Evolutionary conservation across 2,329 filamentous ascomycete species (phyloP).

Genomic region (Lecanicillium sp.): DNA sequence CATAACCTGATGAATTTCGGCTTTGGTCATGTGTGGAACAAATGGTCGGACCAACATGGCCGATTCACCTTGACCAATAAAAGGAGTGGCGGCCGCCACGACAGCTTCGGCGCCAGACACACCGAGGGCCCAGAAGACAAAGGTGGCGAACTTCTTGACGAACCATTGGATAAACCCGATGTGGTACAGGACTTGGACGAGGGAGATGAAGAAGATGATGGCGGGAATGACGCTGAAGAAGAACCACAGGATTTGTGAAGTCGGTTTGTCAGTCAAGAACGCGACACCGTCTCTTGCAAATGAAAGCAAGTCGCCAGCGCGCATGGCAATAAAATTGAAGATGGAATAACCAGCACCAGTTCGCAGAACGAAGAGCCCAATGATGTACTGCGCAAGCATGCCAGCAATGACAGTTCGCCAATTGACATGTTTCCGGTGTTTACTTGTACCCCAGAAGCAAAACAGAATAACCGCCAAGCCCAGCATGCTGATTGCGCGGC

Average conservation of each 20-base stretch:
- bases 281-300: conserved; percentile 66
- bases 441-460: conserved; percentile 63
- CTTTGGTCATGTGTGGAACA: conserved; percentile 74
- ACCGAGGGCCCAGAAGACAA: conserved; percentile 85
- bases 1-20: conserved; percentile 90
- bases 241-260: conserved; percentile 55
- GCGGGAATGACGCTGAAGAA: conserved; percentile 74
- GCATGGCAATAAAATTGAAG: conserved; percentile 76
- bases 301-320: conserved; percentile 66
- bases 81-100: conserved; percentile 84
- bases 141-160: conserved; percentile 75
- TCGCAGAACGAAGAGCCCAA: conserved; percentile 81
- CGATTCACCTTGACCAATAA: conserved; percentile 90
- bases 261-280: conserved; percentile 51
- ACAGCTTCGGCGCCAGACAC: conserved; percentile 92
- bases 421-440: conserved; percentile 53
- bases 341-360: conserved; percentile 79
- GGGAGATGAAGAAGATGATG: conserved; percentile 91
- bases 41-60: conserved; percentile 89
- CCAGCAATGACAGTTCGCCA: conserved; percentile 83
- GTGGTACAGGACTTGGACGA: conserved; percentile 84
- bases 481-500: conserved; percentile 74
- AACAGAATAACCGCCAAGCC: conserved; percentile 66
- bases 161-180: conserved; percentile 81
- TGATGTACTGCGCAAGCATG: conserved; percentile 80